Evolutionary conservation across 805 yeast species (phyloP).

Genomic region (Priceomyces melissophilus): DNA sequence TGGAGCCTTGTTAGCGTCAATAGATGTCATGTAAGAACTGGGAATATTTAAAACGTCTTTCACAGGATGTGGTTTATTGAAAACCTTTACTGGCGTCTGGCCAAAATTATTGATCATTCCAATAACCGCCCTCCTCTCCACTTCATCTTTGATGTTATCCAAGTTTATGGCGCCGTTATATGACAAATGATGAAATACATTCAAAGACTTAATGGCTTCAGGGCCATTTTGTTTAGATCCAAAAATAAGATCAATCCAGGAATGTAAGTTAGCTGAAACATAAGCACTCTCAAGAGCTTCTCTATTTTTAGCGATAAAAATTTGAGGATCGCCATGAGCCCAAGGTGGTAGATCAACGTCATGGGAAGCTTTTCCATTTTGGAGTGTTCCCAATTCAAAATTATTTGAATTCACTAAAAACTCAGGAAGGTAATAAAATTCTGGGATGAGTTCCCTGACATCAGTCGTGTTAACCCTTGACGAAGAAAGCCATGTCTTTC

Average conservation of each 20-base stretch:
- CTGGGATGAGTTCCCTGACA: slow-evolving; percentile 85
- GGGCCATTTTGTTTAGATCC: slow-evolving; percentile 77
- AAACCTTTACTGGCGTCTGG: slow-evolving; percentile 78
- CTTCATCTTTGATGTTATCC: slow-evolving; percentile 68
- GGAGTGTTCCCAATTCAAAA: slow-evolving; percentile 68
- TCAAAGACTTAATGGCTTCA: slow-evolving; percentile 61
- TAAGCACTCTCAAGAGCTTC: slow-evolving; percentile 82
- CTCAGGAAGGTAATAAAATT: slow-evolving; percentile 79
- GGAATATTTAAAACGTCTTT: slow-evolving; percentile 40
- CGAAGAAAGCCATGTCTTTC: slow-evolving; percentile 80
- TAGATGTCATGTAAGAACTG: slow-evolving; percentile 28
- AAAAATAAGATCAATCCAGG: slow-evolving; percentile 84
- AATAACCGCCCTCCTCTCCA: slow-evolving; percentile 70
- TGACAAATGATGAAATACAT: slow-evolving; percentile 81
- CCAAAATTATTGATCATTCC: slow-evolving; percentile 91
- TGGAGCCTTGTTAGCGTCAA: slow-evolving; percentile 32
- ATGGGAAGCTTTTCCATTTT: slow-evolving; percentile 54
- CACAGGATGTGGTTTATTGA: slow-evolving; percentile 62
- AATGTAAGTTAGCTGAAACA: slow-evolving; percentile 70
- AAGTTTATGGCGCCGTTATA: slow-evolving; percentile 81
- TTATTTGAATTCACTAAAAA: slow-evolving; percentile 63
- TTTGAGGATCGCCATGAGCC: slow-evolving; percentile 75
- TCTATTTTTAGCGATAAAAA: slow-evolving; percentile 71
- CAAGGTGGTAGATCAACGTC: slow-evolving; percentile 77
- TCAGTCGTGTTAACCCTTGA: slow-evolving; percentile 79